These are phyloP conservation scores for Paramecium sexaurelia DNA, from an alignment of 73 alveolate genomes.

Conservation along the genomic window DNA sequence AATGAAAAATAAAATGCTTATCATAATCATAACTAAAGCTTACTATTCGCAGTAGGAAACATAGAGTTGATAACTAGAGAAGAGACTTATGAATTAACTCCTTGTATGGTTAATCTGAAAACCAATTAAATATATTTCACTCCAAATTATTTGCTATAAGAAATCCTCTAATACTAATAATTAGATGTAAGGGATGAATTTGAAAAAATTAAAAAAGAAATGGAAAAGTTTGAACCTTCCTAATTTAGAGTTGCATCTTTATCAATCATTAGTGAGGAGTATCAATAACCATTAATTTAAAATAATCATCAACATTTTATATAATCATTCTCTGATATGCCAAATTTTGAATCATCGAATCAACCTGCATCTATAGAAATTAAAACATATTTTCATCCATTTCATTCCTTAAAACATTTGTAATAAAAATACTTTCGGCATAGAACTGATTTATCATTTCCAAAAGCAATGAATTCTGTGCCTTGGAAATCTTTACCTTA, in stretches of 20 bases:
- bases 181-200: neutral
- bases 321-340: neutral
- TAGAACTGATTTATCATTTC: neutral
- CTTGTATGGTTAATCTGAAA: slow-evolving; percentile 13
- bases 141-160: neutral
- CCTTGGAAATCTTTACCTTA: slow-evolving; percentile 11
- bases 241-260: neutral
- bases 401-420: neutral
- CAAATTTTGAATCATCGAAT: neutral
- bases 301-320: neutral
- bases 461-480: neutral
- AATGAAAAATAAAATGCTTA: neutral
- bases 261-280: neutral
- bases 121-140: neutral
- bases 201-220: neutral
- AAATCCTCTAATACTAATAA: neutral
- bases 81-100: neutral
- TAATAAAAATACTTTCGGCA: neutral
- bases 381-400: neutral
- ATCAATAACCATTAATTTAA: neutral
- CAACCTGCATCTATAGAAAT: neutral
- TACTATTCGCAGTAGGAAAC: neutral
- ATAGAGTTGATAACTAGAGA: neutral
- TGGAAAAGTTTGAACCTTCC: neutral
- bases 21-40: neutral